phyloP scores from a whole-genome alignment of 208 protist species.

The Crithidia sp. region DNA sequence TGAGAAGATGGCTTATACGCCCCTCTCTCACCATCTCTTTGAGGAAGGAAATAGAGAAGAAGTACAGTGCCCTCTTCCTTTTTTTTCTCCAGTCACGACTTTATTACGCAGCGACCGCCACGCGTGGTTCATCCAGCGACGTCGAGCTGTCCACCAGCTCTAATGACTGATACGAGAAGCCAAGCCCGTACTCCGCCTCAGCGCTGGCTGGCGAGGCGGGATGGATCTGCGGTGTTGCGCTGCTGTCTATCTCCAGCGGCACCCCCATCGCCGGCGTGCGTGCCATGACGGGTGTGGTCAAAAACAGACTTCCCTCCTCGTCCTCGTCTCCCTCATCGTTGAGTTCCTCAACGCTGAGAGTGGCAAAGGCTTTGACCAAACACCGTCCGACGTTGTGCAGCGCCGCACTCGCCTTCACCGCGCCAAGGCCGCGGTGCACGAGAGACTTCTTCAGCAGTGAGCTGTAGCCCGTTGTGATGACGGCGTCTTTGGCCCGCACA shows the following conservation, averaged over 20 bases:
- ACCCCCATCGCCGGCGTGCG: constrained; percentile 2
- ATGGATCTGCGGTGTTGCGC: not conserved
- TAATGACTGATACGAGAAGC: not conserved
- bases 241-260: not conserved
- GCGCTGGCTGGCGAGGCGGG: not conserved
- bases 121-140: not conserved
- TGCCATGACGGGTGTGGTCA: not conserved
- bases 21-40: no score
- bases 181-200: constrained; percentile 6
- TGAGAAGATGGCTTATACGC: no score
- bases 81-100: no score
- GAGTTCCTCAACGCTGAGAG: not conserved
- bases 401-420: not conserved
- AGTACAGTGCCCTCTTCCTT: no score
- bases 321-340: not conserved
- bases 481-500: not conserved
- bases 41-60: no score
- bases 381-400: not conserved
- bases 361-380: not conserved
- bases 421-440: not conserved
- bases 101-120: not conserved
- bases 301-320: no score
- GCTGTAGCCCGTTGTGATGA: not conserved
- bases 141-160: not conserved
- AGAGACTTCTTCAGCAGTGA: not conserved